Evolutionary conservation across 495 filamentous ascomycete genomes (phyloP), one percentile per base, ranked within the genome.

Genomic region (Xylaria nigripes): DNA sequence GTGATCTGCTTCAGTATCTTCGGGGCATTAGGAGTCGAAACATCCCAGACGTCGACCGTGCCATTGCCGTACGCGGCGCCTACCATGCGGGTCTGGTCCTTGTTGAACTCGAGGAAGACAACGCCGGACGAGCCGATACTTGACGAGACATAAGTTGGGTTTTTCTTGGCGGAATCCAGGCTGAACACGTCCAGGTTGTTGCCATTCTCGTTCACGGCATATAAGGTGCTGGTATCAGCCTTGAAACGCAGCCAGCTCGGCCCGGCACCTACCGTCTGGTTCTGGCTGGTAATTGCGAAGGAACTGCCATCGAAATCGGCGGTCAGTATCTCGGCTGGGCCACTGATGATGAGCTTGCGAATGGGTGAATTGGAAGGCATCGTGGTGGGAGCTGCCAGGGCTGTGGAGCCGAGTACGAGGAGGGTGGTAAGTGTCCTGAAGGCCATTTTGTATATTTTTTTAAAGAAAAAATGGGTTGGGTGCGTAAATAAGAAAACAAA

Each of bases 231-330:
- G 2, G 65, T 61, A 0, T 60, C 34, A 19, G n/a, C 12, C 42
- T 57, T 59, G 60, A 56, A 66, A 38, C 58, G 57, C 53, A 69
- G 19, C 68, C 68, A 71, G 51, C 65, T 68, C 4, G 67, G 61
- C 9, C 36, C 55, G 9, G 65, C 44, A 27, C 68, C 68, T 1
- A 48, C 43, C 6, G 55, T 27, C 6, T 56, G 56, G 47, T 58
- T 51, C 38, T 68, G 68, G 10, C 59, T 50, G 9, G 61, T 59
- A 19, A 67, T 60, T 36, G 52, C 54, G 60, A 71, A 66, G 30
- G 51, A 41, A 12, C 43, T 45, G 10, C 62, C 66, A 41, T 62
- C 51, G 42, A 66, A 69, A 7, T 65, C 50, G 34, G 60, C 63
- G 9, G 60, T 54, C 1, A 61, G 30, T 47, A 71, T 60, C 30